phyloP scores from a whole-genome alignment of 495 filamentous ascomycete species.

The Tuber borchii region DNA sequence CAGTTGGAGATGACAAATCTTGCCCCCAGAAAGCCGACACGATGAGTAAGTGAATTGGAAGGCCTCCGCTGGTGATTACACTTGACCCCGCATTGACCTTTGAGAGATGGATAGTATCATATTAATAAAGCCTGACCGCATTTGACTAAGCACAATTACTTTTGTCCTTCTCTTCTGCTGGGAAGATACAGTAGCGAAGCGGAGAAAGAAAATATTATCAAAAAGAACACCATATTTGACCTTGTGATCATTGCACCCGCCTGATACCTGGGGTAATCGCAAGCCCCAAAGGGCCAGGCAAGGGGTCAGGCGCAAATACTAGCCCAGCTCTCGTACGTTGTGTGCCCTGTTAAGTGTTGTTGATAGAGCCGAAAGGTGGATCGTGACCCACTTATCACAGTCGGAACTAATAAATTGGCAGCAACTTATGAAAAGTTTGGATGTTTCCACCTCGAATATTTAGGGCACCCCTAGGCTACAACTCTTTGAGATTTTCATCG shows the following conservation, averaged over 20 bases:
- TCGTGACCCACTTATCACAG: not conserved
- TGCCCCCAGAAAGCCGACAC: not conserved
- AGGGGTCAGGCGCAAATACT: not conserved
- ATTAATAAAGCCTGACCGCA: not conserved
- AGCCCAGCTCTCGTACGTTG: not conserved
- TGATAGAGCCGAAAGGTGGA: not conserved
- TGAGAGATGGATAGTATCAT: not conserved
- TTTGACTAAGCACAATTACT: not conserved
- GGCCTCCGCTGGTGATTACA: not conserved
- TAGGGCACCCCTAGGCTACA: no score
- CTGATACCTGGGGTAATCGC: not conserved
- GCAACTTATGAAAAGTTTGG: no score
- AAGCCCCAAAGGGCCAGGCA: not conserved
- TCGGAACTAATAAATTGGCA: not conserved
- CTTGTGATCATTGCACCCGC: no score
- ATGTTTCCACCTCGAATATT: no score
- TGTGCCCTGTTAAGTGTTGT: not conserved
- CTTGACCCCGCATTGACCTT: not conserved
- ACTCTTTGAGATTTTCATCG: no score
- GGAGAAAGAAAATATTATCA: not conserved
- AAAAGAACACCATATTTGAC: no score
- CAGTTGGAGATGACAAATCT: not conserved
- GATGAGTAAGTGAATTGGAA: not conserved
- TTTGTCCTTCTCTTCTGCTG: not conserved
- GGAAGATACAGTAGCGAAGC: not conserved